These are phyloP conservation scores for Filosporella fistucella DNA, from an alignment of 495 filamentous ascomycete genomes.

Conservation along the genomic window DNA sequence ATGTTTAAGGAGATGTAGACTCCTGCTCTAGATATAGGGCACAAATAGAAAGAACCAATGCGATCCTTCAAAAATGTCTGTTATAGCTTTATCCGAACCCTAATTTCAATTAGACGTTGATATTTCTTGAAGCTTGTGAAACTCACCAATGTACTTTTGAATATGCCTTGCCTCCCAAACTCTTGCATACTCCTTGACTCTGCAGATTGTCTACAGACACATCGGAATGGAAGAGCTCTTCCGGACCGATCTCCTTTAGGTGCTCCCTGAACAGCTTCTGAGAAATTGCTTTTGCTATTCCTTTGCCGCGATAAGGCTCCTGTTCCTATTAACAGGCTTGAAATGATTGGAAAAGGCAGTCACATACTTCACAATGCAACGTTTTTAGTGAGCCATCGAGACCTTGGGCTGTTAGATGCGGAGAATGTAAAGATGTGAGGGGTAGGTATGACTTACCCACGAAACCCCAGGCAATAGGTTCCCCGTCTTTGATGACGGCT, in stretches of 20 bases:
- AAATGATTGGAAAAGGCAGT: neutral
- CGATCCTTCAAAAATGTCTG: too few species aligned
- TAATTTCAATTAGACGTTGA: too few species aligned
- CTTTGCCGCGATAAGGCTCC: slow-evolving; percentile 35
- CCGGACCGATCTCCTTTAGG: slow-evolving; percentile 30
- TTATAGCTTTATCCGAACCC: too few species aligned
- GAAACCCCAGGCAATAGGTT: slow-evolving; percentile 33
- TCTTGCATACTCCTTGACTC: slow-evolving; percentile 38
- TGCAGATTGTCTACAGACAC: slow-evolving; percentile 33
- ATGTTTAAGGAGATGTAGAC: too few species aligned
- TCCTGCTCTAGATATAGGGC: too few species aligned
- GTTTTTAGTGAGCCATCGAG: slow-evolving; percentile 30
- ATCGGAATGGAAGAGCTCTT: slow-evolving; percentile 37
- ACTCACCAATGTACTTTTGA: slow-evolving; percentile 41
- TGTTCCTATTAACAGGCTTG: slow-evolving; percentile 6
- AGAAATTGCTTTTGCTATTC: slow-evolving; percentile 39
- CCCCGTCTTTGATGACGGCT: too few species aligned
- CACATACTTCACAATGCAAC: slow-evolving; percentile 31
- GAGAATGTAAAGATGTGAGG: slow-evolving; percentile 4
- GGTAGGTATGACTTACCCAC: slow-evolving; percentile 24
- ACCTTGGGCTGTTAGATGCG: slow-evolving; percentile 21
- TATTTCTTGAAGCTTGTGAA: slow-evolving; percentile 1
- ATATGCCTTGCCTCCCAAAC: slow-evolving; percentile 32
- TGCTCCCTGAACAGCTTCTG: slow-evolving; percentile 35
- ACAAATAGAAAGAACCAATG: too few species aligned